Evolutionary conservation across 2,329 filamentous ascomycete genomes (phyloP), one percentile per base, ranked within the genome.

Genomic region (Colletotrichum gloeosporioides): DNA sequence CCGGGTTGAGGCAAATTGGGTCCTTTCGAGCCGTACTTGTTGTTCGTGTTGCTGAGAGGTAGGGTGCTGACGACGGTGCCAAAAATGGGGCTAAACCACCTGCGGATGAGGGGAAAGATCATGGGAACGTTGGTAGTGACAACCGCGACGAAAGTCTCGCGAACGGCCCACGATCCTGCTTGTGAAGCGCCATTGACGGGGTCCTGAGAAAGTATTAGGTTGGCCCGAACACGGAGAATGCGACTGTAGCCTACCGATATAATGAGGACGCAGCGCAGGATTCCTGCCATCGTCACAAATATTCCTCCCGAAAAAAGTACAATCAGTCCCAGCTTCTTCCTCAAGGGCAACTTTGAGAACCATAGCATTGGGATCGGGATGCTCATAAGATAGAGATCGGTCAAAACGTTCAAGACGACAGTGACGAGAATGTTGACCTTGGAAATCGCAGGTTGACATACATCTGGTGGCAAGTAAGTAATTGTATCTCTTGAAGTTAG

Each of bases 221-320:
- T 4, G 18, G 1, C 12, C 9, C 29, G 10, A 1, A 32, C 44
- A 8, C 36, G 8, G 36, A 22, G 6, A 22, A 3, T 4, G 16
- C 4, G 2, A n/a, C 9, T 4, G 36, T 32, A n/a, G 73, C 81
- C 73, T 78, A 82, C 82, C 53, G 76, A 76, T 72, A 81, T 77
- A n/a, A 83, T 79, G 34, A 83, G 79, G 4, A 80, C 78, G 16
- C 80, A 81, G 25, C 85, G 83, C 9, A 87, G 78, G 55, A 85
- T 84, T 18, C 84, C 85, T 29, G 84, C 83, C n/a, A 84, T 82
- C 3, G 85, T 84, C 44, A 87, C 85, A 18, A 87, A 86, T 12
- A 87, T 73, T 1, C 85, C 85, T 13, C 84, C 84, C 6, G 85
- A 83, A 32, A 87, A 86, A 4, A 87, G 80, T 6, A 85, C 71